Base-by-base conservation (phyloP, 106 monocot species). In the Dendrobium huoshanense region DNA sequence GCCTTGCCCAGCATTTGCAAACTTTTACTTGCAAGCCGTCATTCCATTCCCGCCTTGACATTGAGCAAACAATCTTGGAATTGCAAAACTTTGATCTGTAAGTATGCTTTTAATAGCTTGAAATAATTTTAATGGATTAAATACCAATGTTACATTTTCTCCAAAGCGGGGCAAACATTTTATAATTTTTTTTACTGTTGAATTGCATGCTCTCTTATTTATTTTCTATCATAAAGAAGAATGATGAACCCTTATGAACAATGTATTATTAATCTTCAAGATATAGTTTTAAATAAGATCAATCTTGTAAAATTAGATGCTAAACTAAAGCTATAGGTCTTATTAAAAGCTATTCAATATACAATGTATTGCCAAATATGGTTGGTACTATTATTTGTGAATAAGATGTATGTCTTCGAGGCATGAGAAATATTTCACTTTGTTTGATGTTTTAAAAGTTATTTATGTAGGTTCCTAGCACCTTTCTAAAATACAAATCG, bases 51-150 rank as follows among this genome's bases (percentile, higher is more conserved):
- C 91, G 95, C 75, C 89, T 99, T 77, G 99, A 99, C 84, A 95
- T 99, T 67, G 99, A 99, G 75, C 99, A 99, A 84, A 99, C 99
- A 77, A 88, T 99, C 67, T 67, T 99, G 84, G 99, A 99, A 83
- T 64, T 85, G 18, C 91, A 99, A 77, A 92, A 88, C 64, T 95
- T 86, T 85, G 99, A 99, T 18, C 81, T 87, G 99, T 99, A 88
- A 88, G 96, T 73, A 49, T 48, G 31, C 76, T 79, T 79, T 33
- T 72, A 11, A 64, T 42, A 43, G 33, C 25, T 85, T n/a, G 24
- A 49, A 25, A 49, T 48, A 0, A 25, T 20, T 43, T 49, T 64
- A 64, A 22, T 55, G n/a, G 73, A 27, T 22, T 5, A 54, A 43
- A 49, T 41, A 29, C 7, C 22, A 74, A 74, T 16, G 43, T 42